Evolutionary conservation across 1,284 basidiomycete genomes (phyloP), one percentile per base, ranked within the genome.

Genomic region (Lentinus polychrous): DNA sequence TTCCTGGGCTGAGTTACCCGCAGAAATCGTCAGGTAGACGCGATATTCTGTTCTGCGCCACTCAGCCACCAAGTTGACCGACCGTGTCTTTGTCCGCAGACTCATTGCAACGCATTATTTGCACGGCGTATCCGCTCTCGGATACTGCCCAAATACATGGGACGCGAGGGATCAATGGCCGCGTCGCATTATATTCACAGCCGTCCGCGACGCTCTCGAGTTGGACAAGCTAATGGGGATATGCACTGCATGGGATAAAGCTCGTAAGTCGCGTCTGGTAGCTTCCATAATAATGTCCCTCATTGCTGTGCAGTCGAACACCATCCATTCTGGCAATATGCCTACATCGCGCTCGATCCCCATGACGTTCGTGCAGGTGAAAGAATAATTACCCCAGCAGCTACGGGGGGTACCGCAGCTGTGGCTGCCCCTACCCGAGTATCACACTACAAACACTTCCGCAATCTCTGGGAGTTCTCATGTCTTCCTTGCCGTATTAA

Each of bases 401-500:
- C 59, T 55, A 50, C 62, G 49, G 64, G 58, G 49, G 51, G 61
- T 49, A 63, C 64, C 31, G 57, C 40, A 53, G 27, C 42, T 17
- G 33, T 57, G 49, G 56, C 63, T 12, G 46, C 58, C 8, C 50
- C 58, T 8, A 37, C 60, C 12, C 69, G 68, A 46, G 49, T 70
- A 51, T 64, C 69, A 6, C 65, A 68, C 24, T 71, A 67, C 52
- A 66, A 63, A 44, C 73, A 76, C 52, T 78, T 69, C 57, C 70
- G 68, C 8, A 63, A 66, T 41, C 67, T 76, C 58, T 55, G 63
- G 40, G 51, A 52, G 12, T 63, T 62, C 23, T 75, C 73, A 20
- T 88, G 86, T 64, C 60, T 73, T 36, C 74, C 86, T n/a, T 88
- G 85, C 65, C 76, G 85, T 10, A 69, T 88, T 58, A 87, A 86